Base-by-base conservation (phyloP, 768 basidiomycete species). In the Phlebiopsis gigantea region DNA sequence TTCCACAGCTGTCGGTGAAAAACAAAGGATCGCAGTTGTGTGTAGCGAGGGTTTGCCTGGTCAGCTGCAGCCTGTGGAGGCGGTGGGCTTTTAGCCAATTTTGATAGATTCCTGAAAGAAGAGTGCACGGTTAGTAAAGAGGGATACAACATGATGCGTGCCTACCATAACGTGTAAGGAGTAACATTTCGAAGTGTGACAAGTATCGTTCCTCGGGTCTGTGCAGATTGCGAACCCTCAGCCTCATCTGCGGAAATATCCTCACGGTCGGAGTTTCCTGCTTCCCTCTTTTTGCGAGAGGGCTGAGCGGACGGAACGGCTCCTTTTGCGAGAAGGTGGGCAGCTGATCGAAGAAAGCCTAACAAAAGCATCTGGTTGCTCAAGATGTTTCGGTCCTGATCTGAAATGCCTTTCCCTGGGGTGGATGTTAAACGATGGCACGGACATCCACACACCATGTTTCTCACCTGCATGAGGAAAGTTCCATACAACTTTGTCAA, bases 401-500 rank as follows among this genome's bases (percentile, higher is more conserved):
- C 93, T 22, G 89, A 82, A 59, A 98, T 94, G 2, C 95, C 93
- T 67, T 84, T 91, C 24, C 90, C 89, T 91, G 65, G 42, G 29
- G 17, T 47, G n/a, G 22, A 56, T 21, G 48, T 65, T 22, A 57
- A 34, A 39, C 17, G 58, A 50, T 30, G 5, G 30, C 28, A 2
- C 43, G 48, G 12, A 1, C 5, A 58, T 22, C 47, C 46, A 31
- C 8, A 25, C n/a, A 28, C 12, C 30, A 65, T 82, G 61, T n/a
- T n/a, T n/a, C n/a, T 65, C 34, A 91, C 95, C 95, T 65, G 89
- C 88, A 73, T 98, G 96, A 57, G 96, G 96, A 68, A 98, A 98
- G 69, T 98, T 97, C 87, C 93, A 98, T 6, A 91, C 83, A 56
- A 98, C 80, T 59, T 80, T 82, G 70, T 93, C 87, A 81, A 88